Evolutionary conservation across 768 basidiomycete genomes (phyloP), one percentile per base, ranked within the genome.

Genomic region (Sutorius australiensis): DNA sequence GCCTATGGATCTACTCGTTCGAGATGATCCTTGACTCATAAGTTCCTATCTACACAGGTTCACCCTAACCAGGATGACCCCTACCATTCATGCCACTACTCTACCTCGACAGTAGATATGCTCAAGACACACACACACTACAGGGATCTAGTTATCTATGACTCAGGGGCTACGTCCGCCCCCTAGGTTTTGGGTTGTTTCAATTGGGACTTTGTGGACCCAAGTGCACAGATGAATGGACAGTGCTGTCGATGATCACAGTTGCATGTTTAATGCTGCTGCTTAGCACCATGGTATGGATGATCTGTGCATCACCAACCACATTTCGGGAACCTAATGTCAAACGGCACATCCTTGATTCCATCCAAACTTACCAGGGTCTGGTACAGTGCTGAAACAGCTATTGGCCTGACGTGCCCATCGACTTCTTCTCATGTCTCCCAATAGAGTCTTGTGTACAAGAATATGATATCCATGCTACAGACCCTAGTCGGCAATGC

Each of bases 361-460:
- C 58, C 47, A 59, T 61, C 5, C 55, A 64, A 13, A 31, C 59
- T 10, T 36, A 57, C 34, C 47, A 57, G 28, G 69, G 67, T 11
- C 49, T 68, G 14, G 56, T 71, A 5, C 40, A 36, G 28, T 46
- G 60, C 19, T 59, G 64, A 6, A 50, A 59, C 28, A 6, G 14
- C 14, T 4, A 3, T 24, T 5, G 10, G 17, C 31, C 31, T 21
- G 57, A 59, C 6, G 69, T 66, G 1, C 68, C 69, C 3, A 10
- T 55, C 3, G 57, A 36, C 0, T 70, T 60, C 48, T 68, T 71
- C 54, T 54, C 61, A 65, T 42, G 50, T 58, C 5, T 48, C 63
- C 31, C 53, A 71, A 40, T 60, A 56, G 37, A 65, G 62, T 17
- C 67, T 69, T 38, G 57, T 71, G 16, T 65, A 61, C 49, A 69